Base-by-base conservation (phyloP, 2,329 filamentous ascomycete species). In the Ceratocystis harringtonii region DNA sequence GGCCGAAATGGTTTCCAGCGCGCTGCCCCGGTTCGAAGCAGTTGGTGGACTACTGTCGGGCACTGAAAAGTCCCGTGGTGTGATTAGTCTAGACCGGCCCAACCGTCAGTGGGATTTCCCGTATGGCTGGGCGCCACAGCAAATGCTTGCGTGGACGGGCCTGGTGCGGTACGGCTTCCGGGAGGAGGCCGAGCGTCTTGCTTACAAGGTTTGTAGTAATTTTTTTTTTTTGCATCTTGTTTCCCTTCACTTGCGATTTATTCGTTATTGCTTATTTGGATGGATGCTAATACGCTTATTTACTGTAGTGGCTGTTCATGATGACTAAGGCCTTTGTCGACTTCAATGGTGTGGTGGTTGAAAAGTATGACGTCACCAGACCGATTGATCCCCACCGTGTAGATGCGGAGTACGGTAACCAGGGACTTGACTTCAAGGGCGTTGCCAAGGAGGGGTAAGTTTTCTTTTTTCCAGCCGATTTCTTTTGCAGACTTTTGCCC, bases 31-130 rank as follows among this genome's bases (percentile, higher is more conserved):
- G 70, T 92, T 99, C 68, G 92, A 99, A 75, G 89, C 84, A 1
- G 87, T 87, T 68, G 94, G 94, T 41, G 94, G 94, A 6, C 80
- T 99, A 19, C 82, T 95, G 1, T 92, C 92, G 0, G 92, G 92
- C 64, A 96, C 92, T 0, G 86, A 96, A 73, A 84, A 91, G 75
- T 96, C 90, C 65, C 88, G 94, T 57, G 94, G 94, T 50, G 78
- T 80, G 41, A 79, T 96, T 68, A 86, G 88, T 12, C 76, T 96
- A 48, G 84, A 92, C 70, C 83, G 92, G 61, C 94, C 94, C 6
- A 97, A 96, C 75, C 85, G 94, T 70, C 94, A 99, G 74, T 99
- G 94, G 94, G 94, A 99, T 74, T 97, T 91, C 74, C 94, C 94
- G 0, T 97, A 94, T 73, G 94, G 94, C 67, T 99, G 94, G 94